Base-by-base conservation (phyloP, 1,284 basidiomycete genomes). In the Agaricales sp. region DNA sequence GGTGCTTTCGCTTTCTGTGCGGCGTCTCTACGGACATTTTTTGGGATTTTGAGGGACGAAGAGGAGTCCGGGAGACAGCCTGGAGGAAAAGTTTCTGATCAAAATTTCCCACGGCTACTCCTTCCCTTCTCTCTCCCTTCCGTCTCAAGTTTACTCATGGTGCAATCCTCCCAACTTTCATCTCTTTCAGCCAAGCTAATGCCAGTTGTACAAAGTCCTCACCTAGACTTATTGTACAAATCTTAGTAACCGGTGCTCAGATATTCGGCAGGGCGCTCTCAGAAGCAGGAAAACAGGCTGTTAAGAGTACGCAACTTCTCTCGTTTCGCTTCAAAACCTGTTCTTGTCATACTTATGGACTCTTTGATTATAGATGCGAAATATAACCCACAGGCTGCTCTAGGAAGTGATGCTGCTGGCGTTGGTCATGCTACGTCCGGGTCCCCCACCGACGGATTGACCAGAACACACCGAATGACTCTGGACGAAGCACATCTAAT, bases 401-500 rank as follows among this genome's bases (percentile, higher is more conserved):
- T 76, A 20, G 75, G 78, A 19, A 68, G 73, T 47, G 87, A 89
- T 53, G 78, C 75, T 46, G 76, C 77, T 14, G 87, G 87, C 45
- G 75, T 90, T 14, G 78, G 80, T 51, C 73, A 83, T 54, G 84
- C 89, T 11, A 87, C 73, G 13, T 82, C 86, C 38, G 78, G 80
- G 50, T 87, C 83, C 35, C 55, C 72, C 16, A 83, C 86, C 13
- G 88, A 92, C 71, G 77, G 75, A 57, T 66, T 92, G 47, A 89
- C 89, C 49, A 75, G 87, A 53, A 78, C 88, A 56, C 85, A 94
- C 61, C 80, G 86, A 43, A 96, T 99, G 94, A 93, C 92, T 19
- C 61, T 96, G 55, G 95, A 99, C 57, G 96, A 99, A 70, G 96
- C 96, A 20, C 85, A 87, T 58, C 70, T 97, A 53, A 94, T 99